Evolutionary conservation across 2,329 filamentous ascomycete species (phyloP), one percentile per base, ranked within the genome.

Genomic region (Fusarium caatingaense): DNA sequence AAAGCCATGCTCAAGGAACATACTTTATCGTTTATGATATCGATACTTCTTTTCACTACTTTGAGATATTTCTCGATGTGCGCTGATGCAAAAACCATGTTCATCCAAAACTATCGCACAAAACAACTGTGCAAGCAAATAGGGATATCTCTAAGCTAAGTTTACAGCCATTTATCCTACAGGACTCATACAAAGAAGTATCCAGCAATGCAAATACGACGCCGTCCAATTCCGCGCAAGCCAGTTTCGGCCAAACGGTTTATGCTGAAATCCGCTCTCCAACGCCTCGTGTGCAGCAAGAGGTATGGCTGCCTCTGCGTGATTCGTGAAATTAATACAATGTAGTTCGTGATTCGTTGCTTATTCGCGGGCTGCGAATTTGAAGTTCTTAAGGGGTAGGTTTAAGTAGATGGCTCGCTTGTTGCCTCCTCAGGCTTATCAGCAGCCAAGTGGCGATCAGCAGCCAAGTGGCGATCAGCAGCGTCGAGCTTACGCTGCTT

Each of bases 401-500:
- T 46, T 46, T 25, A 69, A 18, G 25, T 8, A 20, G 27, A 21
- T 21, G 49, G 25, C 10, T 41, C 55, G 34, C 53, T 13, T 6
- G 65, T 13, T 8, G 50, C 23, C 27, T 60, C 59, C 11, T 59
- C 49, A 18, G 59, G 10, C 2, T 58, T 21, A n/a, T 70, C 60
- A 34, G 71, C 74, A 12, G 69, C 60, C 32, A 70, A 56, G 53
- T 78, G 78, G 53, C 72, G 72, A 58, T 78, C 73, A 12, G 56
- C 46, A 34, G 76, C 77, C 32, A 70, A 56, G 53, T 78, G 78
- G 53, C 72, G 72, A 58, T 78, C 73, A 12, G 56, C 46, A 34
- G 76, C 77, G 3, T 64, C 69, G 25, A 72, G 65, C 13, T 72
- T 68, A 42, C 74, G 72, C 46, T 72, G 65, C 10, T 74, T 59